phyloP scores from a whole-genome alignment of 2,329 filamentous ascomycete species.

The Penicillium freii region DNA sequence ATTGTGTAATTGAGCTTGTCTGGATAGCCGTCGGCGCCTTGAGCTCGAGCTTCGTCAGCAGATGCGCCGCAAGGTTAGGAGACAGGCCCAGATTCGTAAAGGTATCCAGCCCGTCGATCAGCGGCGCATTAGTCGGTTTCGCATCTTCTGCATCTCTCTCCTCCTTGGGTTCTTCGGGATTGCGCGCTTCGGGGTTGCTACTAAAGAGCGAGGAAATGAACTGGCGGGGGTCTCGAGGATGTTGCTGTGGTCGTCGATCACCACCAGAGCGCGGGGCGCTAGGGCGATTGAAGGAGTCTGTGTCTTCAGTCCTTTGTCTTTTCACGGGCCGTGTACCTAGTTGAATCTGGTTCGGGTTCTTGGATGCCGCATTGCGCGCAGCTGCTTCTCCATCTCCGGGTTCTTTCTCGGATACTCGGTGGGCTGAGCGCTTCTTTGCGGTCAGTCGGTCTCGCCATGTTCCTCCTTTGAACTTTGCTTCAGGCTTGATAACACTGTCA shows the following conservation, averaged over 20 bases:
- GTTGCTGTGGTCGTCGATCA: slow-evolving; percentile 24
- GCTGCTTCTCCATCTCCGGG: slow-evolving; percentile 11
- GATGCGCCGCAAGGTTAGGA: slow-evolving; percentile 72
- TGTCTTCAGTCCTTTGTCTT: slow-evolving; percentile 41
- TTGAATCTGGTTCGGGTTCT: slow-evolving; percentile 38
- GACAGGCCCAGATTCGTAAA: slow-evolving; percentile 86
- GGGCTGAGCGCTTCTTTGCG: slow-evolving; percentile 67
- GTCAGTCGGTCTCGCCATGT: slow-evolving; percentile 85
- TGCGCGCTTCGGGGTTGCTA: slow-evolving; percentile 75
- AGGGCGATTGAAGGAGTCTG: slow-evolving; percentile 26
- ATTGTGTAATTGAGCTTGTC: slow-evolving; percentile 77
- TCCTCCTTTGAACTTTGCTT: slow-evolving; percentile 75
- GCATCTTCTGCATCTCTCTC: slow-evolving; percentile 46
- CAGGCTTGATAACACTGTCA: slow-evolving; percentile 62
- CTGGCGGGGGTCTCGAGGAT: slow-evolving; percentile 52
- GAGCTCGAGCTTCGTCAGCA: slow-evolving; percentile 80
- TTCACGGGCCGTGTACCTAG: slow-evolving; percentile 38
- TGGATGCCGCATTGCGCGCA: slow-evolving; percentile 18
- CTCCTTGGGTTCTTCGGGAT: slow-evolving; percentile 42
- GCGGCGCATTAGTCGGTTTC: slow-evolving; percentile 84
- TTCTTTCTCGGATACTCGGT: slow-evolving; percentile 20
- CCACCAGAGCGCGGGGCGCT: slow-evolving; percentile 11
- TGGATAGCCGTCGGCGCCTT: slow-evolving; percentile 94
- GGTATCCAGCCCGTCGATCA: slow-evolving; percentile 77
- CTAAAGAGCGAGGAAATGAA: slow-evolving; percentile 91